Base-by-base conservation (phyloP, 441 rosid genomes). In the Flueggea neowawraea region DNA sequence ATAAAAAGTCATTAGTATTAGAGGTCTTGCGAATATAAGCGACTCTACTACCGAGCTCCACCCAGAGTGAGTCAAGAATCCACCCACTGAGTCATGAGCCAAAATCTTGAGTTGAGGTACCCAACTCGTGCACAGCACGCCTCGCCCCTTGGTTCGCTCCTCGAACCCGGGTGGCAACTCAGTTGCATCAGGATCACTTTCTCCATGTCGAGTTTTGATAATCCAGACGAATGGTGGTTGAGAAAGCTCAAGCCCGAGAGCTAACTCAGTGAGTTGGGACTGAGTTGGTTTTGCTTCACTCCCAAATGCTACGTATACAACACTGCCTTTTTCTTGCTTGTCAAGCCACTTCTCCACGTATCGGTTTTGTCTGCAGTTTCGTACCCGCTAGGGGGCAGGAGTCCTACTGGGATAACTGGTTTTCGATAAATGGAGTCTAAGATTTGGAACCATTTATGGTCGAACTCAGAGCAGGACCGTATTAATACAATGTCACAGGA, bases 221-320 rank as follows among this genome's bases (percentile, higher is more conserved):
- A 31, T 64, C 75, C 71, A 71, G 6, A 66, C 13, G 51, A 71
- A 71, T 0, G 70, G 70, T 2, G 65, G 12, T 6, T 51, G 60
- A 0, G 59, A 55, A 0, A 57, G 8, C 31, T 71, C 70, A 10
- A 71, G n/a, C 54, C 75, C 79, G 0, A 51, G 50, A 41, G 79
- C 79, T 0, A 78, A 36, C 53, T 78, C 74, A 5, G 48, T 63
- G 3, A 63, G 12, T 32, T 65, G 60, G 0, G 31, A 54, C 41
- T 74, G 78, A 31, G 45, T 56, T 2, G 63, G 70, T 17, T 16
- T 41, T 1, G 65, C 66, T 49, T 71, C 75, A 43, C 55, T 74
- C 2, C 79, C 69, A 12, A 78, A 71, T 6, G 82, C 82, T 0
- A 74, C 53, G 31, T 78, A 78, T 33, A 74, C 69, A 2, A 74